A percentile compares a stretch with the other conserved stretches of the same genome.
Conservation (phyloP, 192 early-diverging fungal genomes). For the Coemansia aciculifera region DNA sequence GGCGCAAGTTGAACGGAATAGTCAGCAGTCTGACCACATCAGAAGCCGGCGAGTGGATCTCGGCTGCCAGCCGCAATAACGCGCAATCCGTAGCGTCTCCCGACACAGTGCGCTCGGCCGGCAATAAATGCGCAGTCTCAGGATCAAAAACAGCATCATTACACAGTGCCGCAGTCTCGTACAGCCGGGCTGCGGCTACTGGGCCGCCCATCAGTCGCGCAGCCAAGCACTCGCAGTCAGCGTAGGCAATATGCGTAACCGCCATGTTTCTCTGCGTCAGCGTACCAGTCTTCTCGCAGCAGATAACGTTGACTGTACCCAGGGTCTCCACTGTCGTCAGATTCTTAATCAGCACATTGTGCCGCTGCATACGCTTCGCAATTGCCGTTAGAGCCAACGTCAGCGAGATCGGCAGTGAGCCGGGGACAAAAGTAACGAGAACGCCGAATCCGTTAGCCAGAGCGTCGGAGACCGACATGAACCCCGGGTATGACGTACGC, state of each 20-base stretch:
- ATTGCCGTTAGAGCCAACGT: constrained; percentile 75
- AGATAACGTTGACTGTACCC: constrained; percentile 72
- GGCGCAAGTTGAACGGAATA: constrained; percentile 75
- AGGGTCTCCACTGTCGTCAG: constrained; percentile 88
- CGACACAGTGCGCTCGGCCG: constrained; percentile 59
- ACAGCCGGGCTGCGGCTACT: constrained; percentile 24
- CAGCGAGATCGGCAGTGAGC: constrained; percentile 78
- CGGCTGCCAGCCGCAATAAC: constrained; percentile 67
- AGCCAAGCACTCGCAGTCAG: constrained; percentile 30
- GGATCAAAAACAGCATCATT: constrained; percentile 68
- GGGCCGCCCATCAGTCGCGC: constrained; percentile 1
- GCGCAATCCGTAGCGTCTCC: constrained; percentile 91
- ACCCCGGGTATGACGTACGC: constrained; percentile 57
- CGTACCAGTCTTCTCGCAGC: constrained; percentile 93
- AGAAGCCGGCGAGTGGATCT: constrained; percentile 13
- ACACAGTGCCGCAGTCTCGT: constrained; percentile 61
- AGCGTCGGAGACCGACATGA: constrained; percentile 55
- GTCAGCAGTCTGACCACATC: constrained; percentile 46
- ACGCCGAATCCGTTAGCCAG: constrained; percentile 63
- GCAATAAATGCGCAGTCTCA: constrained; percentile 48
- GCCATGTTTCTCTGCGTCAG: constrained; percentile 80
- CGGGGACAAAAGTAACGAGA: constrained; percentile 76
- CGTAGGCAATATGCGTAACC: constrained; percentile 35
- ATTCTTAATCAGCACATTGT: constrained; percentile 75
- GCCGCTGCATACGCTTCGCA: constrained; percentile 71